Conservation (phyloP, 2,329 filamentous ascomycete genomes). For the Xylariomycetidae sp. region DNA sequence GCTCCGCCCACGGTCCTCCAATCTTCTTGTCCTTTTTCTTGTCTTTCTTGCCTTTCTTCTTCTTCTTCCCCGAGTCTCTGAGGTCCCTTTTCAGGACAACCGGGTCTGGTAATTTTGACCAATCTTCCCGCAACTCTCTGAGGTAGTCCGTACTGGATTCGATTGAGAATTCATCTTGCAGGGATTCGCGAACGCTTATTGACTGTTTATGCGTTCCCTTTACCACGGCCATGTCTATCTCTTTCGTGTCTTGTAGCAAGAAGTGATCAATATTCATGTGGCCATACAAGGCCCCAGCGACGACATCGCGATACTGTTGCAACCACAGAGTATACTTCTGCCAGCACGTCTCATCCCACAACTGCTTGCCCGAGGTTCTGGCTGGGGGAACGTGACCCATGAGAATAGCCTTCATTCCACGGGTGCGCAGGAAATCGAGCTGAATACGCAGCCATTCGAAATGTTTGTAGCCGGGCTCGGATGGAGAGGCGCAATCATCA, state of each 20-base stretch:
- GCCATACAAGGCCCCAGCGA: constrained; percentile 75
- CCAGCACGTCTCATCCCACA: constrained; percentile 97
- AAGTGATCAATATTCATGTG: constrained; percentile 99
- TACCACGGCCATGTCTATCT: constrained; percentile 59
- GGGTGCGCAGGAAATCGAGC: constrained; percentile 73
- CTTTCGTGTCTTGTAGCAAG: constrained; percentile 77
- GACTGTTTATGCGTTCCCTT: constrained; percentile 24
- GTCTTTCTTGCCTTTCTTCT: constrained; percentile 49
- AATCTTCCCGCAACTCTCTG: constrained; percentile 68
- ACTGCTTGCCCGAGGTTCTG: constrained; percentile 74
- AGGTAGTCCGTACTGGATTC: constrained; percentile 76
- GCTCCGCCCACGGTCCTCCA: constrained; percentile 77
- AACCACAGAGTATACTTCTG: constrained; percentile 94
- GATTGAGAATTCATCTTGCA: constrained; percentile 54
- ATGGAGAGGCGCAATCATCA: constrained; percentile 75
- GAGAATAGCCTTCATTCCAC: constrained; percentile 89
- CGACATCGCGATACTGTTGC: constrained; percentile 83
- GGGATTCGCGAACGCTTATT: constrained; percentile 27
- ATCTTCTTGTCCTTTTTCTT: constrained; percentile 60
- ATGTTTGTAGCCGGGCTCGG: constrained; percentile 87
- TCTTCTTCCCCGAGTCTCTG: constrained; percentile 34
- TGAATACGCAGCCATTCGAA: constrained; percentile 95
- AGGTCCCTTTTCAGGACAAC: constrained; percentile 19
- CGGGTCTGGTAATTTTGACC: constrained; percentile 67
- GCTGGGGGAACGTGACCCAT: constrained; percentile 94